Conservation (phyloP, 345 rosid species). For the Populus tremula region DNA sequence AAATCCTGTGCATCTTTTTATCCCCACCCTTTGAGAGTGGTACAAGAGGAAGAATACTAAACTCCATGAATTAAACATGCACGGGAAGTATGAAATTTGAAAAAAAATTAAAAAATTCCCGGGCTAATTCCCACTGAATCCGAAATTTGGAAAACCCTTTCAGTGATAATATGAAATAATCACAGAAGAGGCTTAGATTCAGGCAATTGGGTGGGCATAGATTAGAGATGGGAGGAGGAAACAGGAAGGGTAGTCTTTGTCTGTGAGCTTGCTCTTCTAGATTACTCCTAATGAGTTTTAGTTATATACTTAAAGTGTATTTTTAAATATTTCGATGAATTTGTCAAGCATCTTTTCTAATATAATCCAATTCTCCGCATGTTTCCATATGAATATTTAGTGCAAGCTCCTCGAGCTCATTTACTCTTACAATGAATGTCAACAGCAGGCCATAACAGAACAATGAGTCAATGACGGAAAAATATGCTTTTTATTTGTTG, state of each 20-base stretch:
- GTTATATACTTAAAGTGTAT: not conserved
- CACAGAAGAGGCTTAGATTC: not conserved
- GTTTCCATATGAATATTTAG: not conserved
- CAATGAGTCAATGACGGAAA: not conserved
- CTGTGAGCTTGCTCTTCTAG: not conserved
- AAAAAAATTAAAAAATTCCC: not conserved
- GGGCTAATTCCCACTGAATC: no score
- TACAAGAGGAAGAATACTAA: no score
- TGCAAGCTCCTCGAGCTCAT: not conserved
- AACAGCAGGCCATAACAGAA: not conserved
- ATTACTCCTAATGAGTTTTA: not conserved
- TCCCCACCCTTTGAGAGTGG: not conserved
- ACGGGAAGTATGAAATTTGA: no score
- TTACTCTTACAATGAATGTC: not conserved
- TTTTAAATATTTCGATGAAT: not conserved
- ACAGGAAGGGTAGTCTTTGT: not conserved
- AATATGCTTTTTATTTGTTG: not conserved
- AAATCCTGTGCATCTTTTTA: not conserved
- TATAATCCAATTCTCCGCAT: not conserved
- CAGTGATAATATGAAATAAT: not conserved
- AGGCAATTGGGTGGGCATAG: not conserved
- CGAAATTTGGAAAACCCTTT: not conserved
- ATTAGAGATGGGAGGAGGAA: not conserved
- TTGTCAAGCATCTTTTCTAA: not conserved
- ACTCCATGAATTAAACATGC: no score